Percentiles rank a stretch among this genome's conserved stretches.
phyloP scores from a whole-genome alignment of 2,329 filamentous ascomycete species.

The Massarina eburnea region DNA sequence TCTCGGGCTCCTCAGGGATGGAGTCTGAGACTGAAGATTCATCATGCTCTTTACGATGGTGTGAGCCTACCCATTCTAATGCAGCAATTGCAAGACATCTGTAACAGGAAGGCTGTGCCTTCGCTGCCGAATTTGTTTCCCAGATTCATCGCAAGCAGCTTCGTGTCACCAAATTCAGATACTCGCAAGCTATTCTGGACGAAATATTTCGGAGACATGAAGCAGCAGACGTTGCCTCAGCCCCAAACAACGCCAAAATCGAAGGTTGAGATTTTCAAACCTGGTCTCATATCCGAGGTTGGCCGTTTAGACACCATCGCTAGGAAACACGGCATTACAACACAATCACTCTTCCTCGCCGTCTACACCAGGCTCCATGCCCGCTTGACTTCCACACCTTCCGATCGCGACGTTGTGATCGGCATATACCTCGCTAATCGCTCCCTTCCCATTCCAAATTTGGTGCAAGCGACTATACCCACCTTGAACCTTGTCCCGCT shows the following conservation, averaged over 20 bases:
- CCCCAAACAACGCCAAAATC: conserved; percentile 28
- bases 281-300: conserved; percentile 49
- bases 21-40: conserved; percentile 58
- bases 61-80: conserved; percentile 71
- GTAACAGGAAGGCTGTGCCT: conserved; percentile 25
- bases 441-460: conserved; percentile 49
- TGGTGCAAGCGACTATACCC: conserved; percentile 61
- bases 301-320: conserved; percentile 46
- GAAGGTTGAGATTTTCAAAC: conserved; percentile 52
- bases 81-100: conserved; percentile 52
- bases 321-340: conserved; percentile 58
- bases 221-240: conserved; percentile 13
- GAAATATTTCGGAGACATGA: conserved; percentile 43
- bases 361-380: conserved; percentile 61
- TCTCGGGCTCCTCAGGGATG: conserved; percentile 34
- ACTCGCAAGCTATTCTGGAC: conserved; percentile 54
- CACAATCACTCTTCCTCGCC: conserved; percentile 77
- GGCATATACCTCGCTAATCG: conserved; percentile 86
- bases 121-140: conserved; percentile 37
- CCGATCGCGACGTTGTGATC: conserved; percentile 57
- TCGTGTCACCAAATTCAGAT: conserved; percentile 2
- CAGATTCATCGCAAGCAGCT: conserved; percentile 42
- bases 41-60: conserved; percentile 88
- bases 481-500: conserved; percentile 81
- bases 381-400: conserved; percentile 21